A percentile compares a stretch with the other conserved stretches of the same genome.
phyloP scores from a whole-genome alignment of 306 rosid species.

The Trifolium dubium region DNA sequence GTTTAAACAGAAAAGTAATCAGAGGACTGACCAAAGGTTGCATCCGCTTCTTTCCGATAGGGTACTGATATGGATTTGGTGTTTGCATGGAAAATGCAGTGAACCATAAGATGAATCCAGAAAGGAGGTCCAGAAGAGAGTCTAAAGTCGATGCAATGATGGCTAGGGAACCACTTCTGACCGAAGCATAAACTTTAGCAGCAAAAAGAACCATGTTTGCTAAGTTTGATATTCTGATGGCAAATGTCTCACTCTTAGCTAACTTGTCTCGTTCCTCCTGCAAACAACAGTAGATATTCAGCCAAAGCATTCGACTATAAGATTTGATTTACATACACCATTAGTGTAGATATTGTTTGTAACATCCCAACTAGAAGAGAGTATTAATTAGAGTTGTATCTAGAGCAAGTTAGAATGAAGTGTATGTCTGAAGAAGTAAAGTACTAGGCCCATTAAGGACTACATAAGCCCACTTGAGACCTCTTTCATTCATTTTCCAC shows the following conservation, averaged over 20 bases:
- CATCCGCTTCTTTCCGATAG: conserved; percentile 97
- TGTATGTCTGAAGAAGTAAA: too few species aligned
- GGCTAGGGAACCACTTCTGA: conserved; percentile 94
- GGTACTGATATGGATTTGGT: conserved; percentile 94
- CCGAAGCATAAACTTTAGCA: conserved; percentile 90
- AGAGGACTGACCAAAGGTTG: conserved; percentile 85
- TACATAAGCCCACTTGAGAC: too few species aligned
- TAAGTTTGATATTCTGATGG: conserved; percentile 85
- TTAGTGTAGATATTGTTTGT: too few species aligned
- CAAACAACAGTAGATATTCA: conserved; percentile 37
- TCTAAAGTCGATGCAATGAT: conserved; percentile 97
- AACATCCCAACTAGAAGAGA: too few species aligned
- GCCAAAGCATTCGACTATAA: conserved; percentile 25
- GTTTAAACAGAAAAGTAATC: conserved; percentile 1
- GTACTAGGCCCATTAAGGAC: too few species aligned
- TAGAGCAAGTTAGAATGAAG: too few species aligned
- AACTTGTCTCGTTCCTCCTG: conserved; percentile 90
- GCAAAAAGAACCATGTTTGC: conserved; percentile 93
- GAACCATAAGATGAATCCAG: conserved; percentile 98
- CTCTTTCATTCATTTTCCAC: too few species aligned
- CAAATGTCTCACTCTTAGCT: conserved; percentile 89
- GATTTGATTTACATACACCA: too few species aligned
- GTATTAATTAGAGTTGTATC: too few species aligned
- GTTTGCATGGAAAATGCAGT: conserved; percentile 99
- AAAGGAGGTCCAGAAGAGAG: conserved; percentile 95